A percentile compares a stretch with the other conserved stretches of the same genome.
These are phyloP conservation scores for Erythrobasidium hasegawianum DNA, from an alignment of 1,284 basidiomycete genomes.

Conservation along the genomic window DNA sequence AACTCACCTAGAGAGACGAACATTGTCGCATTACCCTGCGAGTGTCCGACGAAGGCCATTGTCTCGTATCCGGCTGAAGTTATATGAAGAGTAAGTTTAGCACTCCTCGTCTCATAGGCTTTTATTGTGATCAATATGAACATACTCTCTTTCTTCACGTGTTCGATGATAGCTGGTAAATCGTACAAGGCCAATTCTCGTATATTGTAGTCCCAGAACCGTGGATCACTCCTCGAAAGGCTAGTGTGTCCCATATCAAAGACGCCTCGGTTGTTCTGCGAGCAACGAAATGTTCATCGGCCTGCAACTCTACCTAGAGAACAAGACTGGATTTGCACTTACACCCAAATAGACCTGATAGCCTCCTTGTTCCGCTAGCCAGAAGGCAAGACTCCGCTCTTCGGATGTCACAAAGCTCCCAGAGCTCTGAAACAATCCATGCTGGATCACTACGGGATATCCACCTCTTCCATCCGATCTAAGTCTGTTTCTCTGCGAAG, in stretches of 20 bases:
- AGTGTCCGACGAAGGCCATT: constrained; percentile 61
- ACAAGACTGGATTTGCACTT: not conserved
- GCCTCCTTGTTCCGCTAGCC: constrained; percentile 57
- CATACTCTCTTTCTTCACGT: constrained; percentile 53
- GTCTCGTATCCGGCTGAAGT: constrained; percentile 41
- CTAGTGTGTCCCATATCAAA: constrained; percentile 61
- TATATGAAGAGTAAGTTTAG: constrained; percentile 43
- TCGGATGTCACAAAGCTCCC: constrained; percentile 62
- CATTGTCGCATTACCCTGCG: constrained; percentile 58
- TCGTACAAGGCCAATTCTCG: constrained; percentile 61
- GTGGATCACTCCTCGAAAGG: constrained; percentile 55
- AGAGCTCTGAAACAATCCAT: constrained; percentile 62
- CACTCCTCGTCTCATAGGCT: constrained; percentile 41
- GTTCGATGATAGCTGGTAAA: constrained; percentile 59
- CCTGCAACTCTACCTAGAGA: not conserved
- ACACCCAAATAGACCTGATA: constrained; percentile 24
- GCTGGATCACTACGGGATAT: constrained; percentile 60
- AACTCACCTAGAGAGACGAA: constrained; percentile 49
- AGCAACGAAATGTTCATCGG: constrained; percentile 43
- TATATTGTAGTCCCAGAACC: constrained; percentile 62
- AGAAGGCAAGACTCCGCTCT: constrained; percentile 60
- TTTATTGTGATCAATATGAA: constrained; percentile 23
- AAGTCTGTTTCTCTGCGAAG: constrained; percentile 48
- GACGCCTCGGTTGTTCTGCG: constrained; percentile 57
- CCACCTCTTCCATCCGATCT: constrained; percentile 54